Percentiles rank a stretch among this genome's conserved stretches.
Evolutionary conservation across 768 basidiomycete genomes (phyloP).

Genomic region (Pulveroboletus frians): DNA sequence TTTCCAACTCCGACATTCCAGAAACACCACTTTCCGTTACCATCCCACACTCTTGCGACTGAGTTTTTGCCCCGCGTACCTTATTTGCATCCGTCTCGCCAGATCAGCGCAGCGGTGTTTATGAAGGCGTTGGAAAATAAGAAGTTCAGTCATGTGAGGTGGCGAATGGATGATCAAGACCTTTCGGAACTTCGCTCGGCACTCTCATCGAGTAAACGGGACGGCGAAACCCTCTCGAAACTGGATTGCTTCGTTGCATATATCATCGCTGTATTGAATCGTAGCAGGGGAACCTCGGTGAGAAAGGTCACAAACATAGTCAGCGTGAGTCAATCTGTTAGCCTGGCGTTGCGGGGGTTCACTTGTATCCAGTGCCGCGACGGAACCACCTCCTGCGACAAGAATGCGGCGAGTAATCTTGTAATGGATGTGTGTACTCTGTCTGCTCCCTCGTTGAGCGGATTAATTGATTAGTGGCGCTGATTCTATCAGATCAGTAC

Average conservation of each 20-base stretch:
- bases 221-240: constrained; percentile 5
- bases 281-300: constrained; percentile 4
- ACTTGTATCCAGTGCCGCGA: constrained; percentile 12
- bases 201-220: background rate
- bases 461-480: background rate
- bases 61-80: constrained; percentile 14
- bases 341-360: background rate
- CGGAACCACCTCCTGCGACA: constrained; percentile 3
- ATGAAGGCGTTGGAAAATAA: background rate
- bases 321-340: constrained; percentile 16
- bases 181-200: constrained; percentile 6
- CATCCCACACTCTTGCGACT: constrained; percentile 3
- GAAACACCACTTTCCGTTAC: constrained; percentile 13
- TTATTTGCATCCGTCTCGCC: constrained; percentile 14
- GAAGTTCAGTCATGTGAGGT: constrained; percentile 2
- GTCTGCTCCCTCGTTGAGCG: background rate
- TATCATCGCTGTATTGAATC: constrained; percentile 20
- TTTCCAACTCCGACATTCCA: constrained; percentile 14
- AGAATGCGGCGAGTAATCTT: constrained; percentile 14
- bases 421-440: constrained; percentile 13
- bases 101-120: constrained; percentile 8
- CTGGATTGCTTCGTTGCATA: constrained; percentile 31
- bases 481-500: background rate
- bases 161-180: constrained; percentile 1
- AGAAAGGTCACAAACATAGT: constrained; percentile 18